These are phyloP conservation scores for Pseudogymnoascus sp. DNA, from an alignment of 2,329 filamentous ascomycete genomes.

Conservation along the genomic window DNA sequence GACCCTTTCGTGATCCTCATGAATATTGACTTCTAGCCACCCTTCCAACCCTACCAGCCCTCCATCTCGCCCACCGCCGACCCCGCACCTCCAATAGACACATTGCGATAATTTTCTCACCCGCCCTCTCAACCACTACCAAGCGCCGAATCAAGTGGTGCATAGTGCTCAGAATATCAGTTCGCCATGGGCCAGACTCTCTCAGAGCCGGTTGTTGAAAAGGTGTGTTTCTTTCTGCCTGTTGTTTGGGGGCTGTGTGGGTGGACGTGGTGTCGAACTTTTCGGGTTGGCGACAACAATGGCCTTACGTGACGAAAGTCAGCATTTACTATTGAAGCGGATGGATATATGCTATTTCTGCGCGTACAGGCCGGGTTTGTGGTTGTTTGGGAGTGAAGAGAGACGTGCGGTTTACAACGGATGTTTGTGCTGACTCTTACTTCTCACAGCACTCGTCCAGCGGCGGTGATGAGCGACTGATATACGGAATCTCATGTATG, in stretches of 20 bases:
- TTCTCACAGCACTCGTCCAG: conserved; percentile 67
- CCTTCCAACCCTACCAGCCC: background rate
- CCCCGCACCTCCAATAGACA: background rate
- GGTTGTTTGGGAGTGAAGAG: background rate
- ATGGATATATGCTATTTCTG: background rate
- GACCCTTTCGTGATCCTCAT: background rate
- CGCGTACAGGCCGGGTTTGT: background rate
- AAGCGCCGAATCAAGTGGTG: background rate
- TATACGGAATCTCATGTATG: conserved; percentile 96
- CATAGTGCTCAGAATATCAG: background rate
- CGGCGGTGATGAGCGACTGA: conserved; percentile 85
- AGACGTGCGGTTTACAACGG: background rate
- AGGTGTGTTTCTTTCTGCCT: conserved; percentile 56
- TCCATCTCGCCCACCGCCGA: background rate
- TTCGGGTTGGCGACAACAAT: background rate
- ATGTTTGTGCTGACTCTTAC: conserved; percentile 14
- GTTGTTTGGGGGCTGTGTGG: conserved; percentile 10
- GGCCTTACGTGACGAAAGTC: background rate
- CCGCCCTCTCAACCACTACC: background rate
- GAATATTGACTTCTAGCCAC: background rate
- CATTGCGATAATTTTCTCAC: conserved; percentile 3
- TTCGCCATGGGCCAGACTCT: conserved; percentile 89
- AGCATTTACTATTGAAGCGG: background rate
- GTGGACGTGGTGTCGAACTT: conserved; percentile 5
- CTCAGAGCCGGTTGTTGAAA: conserved; percentile 97